These are phyloP conservation scores for Zoysia japonica DNA, from an alignment of 176 grass and related monocot species.

Conservation along the genomic window DNA sequence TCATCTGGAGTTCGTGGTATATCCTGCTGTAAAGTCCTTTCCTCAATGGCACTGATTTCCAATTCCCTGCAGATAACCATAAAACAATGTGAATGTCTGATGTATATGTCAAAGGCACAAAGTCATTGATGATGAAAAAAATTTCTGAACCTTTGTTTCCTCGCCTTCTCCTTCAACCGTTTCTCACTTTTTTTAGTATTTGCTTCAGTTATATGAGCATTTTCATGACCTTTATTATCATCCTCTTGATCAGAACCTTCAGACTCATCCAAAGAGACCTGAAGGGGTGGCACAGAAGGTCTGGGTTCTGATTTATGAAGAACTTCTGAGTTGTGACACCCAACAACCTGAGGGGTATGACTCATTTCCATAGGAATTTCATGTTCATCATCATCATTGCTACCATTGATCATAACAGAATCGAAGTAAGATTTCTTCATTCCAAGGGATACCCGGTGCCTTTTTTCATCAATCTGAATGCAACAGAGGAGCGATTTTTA, in stretches of 20 bases:
- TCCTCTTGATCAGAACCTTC: constrained; percentile 77
- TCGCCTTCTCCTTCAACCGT: constrained; percentile 67
- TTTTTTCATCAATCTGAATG: constrained; percentile 73
- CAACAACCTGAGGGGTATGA: constrained; percentile 13
- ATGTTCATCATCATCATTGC: constrained; percentile 35
- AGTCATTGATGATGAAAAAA: constrained; percentile 20
- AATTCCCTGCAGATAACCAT: constrained; percentile 60
- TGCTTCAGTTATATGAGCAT: constrained; percentile 38
- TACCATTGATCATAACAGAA: constrained; percentile 33
- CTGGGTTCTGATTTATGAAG: constrained; percentile 43
- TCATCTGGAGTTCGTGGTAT: constrained; percentile 78
- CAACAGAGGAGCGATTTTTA: constrained; percentile 6
- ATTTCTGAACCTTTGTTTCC: constrained; percentile 66
- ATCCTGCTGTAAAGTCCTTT: constrained; percentile 78
- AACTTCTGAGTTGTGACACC: constrained; percentile 44
- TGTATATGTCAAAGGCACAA: constrained; percentile 17
- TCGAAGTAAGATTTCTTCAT: constrained; percentile 81
- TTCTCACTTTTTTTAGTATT: constrained; percentile 63
- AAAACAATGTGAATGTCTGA: constrained; percentile 16
- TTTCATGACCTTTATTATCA: constrained; percentile 36
- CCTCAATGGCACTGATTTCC: constrained; percentile 87
- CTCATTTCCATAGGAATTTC: constrained; percentile 42
- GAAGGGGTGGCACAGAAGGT: constrained; percentile 64
- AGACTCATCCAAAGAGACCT: constrained; percentile 71
- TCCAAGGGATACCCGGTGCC: constrained; percentile 77